Evolutionary conservation across 768 basidiomycete species (phyloP), one percentile per base, ranked within the genome.

Genomic region (Suillus placidus): DNA sequence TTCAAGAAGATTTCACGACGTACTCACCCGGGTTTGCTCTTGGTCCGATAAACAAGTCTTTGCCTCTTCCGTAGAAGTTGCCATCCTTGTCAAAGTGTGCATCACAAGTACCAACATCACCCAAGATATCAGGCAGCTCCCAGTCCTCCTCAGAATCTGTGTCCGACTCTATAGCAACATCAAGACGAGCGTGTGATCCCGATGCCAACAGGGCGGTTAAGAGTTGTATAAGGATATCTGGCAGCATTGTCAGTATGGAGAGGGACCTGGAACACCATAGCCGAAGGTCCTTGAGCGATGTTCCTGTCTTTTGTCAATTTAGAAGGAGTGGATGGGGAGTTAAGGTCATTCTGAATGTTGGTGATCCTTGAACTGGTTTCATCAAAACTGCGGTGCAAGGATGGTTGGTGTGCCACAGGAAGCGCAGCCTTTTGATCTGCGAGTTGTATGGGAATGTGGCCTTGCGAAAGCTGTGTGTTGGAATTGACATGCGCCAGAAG

Each of bases 11-110:
- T 42, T 16, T 42, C 18, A 30, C 8, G 14, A 49, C 82, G 43
- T 73, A 87, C 87, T 88, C 86, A 62, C 84, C 82, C 12, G 80
- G 77, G 34, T 79, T 77, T 4, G 82, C 84, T 35, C 78, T 78
- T 14, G 85, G 84, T 0, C 83, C 84, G 3, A 68, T 65, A 68
- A 81, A 85, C 4, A 72, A 70, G 67, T 85, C 83, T 23, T 77
- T 73, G 10, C 82, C 83, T 3, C 83, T 77, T 6, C 85, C 84
- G 67, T 81, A 75, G 65, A 77, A 85, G 62, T 85, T 79, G 1
- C 84, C 85, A 54, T 83, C 77, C 0, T 72, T 73, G 67, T 86
- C 85, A 34, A 70, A 73, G 26, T 75, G 64, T 45, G 82, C 79
- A 8, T 73, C 68, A 20, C 67, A 1, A 42, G 18, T 42, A 10